Base-by-base conservation (phyloP, 306 rosid species). In the Hippophae tibetana region DNA sequence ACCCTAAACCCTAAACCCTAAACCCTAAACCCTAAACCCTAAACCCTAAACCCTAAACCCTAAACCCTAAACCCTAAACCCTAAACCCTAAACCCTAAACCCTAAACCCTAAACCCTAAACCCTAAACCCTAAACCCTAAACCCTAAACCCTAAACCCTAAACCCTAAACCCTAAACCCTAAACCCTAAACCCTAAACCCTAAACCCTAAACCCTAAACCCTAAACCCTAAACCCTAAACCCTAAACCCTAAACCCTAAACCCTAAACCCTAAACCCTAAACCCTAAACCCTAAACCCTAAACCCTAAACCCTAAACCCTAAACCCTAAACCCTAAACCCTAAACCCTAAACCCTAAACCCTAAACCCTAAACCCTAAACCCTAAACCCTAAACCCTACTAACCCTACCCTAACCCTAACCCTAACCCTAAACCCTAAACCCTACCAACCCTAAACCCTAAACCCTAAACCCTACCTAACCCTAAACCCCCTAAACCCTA, bases 1-100 rank as follows among this genome's bases (percentile, higher is more conserved):
- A 62, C 50, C 68, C 74, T 54, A 61, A 69, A 61, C 61, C 73
- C 67, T 53, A 68, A 61, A 69, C 65, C 72, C 50, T 57, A 68
- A 68, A 43, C 68, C 68, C 10, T 5, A 69, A 61, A 13, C 62
- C 56, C 43, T 3, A 62, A 69, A 40, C 68, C 74, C 38, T 27
- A 61, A 69, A 45, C 56, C 62, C 42, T 40, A 11, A 61, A 54
- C 61, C 74, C 56, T 46, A 55, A 69, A 44, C 73, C 68, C 57
- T 41, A 62, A 70, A 55, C 63, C 69, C 53, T 47, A 54, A 47
- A 47, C 62, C 74, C 56, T 38, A 56, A 61, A 38, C 74, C 61
- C 63, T 40, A 55, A 54, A 46, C 51, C 62, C 68, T 31, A 68
- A 54, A 54, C 67, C 57, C 41, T 8, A 69, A 69, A 61, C 63